Evolutionary conservation across 1,139 yeast genomes (phyloP).

Genomic region (Yamadazyma conglobata): DNA sequence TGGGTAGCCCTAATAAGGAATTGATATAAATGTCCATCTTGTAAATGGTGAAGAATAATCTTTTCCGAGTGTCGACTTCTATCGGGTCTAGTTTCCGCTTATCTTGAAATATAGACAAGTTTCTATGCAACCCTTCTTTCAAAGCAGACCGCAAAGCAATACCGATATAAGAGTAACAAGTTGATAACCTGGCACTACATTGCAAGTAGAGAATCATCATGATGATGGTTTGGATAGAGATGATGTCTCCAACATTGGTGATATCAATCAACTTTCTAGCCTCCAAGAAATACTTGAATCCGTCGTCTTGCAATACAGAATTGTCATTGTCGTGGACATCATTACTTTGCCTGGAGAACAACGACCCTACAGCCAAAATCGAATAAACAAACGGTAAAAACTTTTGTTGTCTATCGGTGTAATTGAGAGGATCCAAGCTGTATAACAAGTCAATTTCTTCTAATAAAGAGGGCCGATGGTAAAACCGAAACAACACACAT

Average conservation of each 20-base stretch:
- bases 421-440: slow-evolving; percentile 65
- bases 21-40: slow-evolving; percentile 90
- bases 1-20: slow-evolving; percentile 84
- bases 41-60: slow-evolving; percentile 84
- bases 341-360: slow-evolving; percentile 50
- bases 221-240: slow-evolving; percentile 64
- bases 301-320: slow-evolving; percentile 64
- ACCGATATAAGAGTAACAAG: slow-evolving; percentile 92
- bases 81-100: slow-evolving; percentile 64
- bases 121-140: slow-evolving; percentile 84
- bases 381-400: slow-evolving; percentile 74
- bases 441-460: slow-evolving; percentile 47
- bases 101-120: slow-evolving; percentile 51
- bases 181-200: slow-evolving; percentile 84
- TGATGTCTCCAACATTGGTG: slow-evolving; percentile 46
- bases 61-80: slow-evolving; percentile 79
- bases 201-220: slow-evolving; percentile 76
- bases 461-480: slow-evolving; percentile 77
- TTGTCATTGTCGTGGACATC: slow-evolving; percentile 31
- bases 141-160: slow-evolving; percentile 84
- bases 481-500: slow-evolving; percentile 78
- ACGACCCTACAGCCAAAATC: slow-evolving; percentile 58
- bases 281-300: slow-evolving; percentile 77
- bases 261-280: slow-evolving; percentile 74
- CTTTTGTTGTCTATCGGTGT: slow-evolving; percentile 70